Evolutionary conservation across 192 early-diverging fungal species (phyloP), one percentile per base, ranked within the genome.

Genomic region (Gaertneriomyces semiglobifer): DNA sequence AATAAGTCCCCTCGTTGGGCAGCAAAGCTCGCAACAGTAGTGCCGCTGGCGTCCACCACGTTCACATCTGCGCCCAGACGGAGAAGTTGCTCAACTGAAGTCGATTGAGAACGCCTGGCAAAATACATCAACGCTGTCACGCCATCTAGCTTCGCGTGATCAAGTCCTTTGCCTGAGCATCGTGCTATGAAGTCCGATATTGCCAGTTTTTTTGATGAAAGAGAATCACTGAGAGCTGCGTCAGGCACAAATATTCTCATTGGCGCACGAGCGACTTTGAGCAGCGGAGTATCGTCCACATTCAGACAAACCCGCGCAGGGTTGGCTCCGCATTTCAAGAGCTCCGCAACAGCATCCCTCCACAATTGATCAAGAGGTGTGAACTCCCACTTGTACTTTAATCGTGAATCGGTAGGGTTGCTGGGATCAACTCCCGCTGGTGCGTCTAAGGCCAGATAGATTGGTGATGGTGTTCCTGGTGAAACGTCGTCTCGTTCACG

Each of bases 121-220:
- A 60, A 60, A 20, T 60, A 43, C 59, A 60, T 60, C 39, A 60
- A 14, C 10, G 59, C 39, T 10, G 59, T 60, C 25, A 43, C 12
- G 39, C 42, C 39, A 38, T 44, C 42, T 20, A 12, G 9, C 12
- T 1, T 10, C 1, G 59, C 25, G 59, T n/a, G n/a, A 43, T 60
- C 38, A 14, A 60, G 1, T 10, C n/a, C 55, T 11, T 43, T 38
- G 39, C 59, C 59, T 43, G 38, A 43, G 20, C 55, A 18, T 12
- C 20, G 55, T 25, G 25, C 11, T 18, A 56, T 25, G 20, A 56
- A 56, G 2, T 56, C 20, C 25, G 11, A 10, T 11, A 56, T 10
- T 33, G 55, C 11, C 20, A 56, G n/a, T 56, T n/a, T 50, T 50
- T 50, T 12, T 50, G 11, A 12, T 50, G 48, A 50, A 12, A 50